Evolutionary conservation across 495 filamentous ascomycete genomes (phyloP).

Genomic region (Aspergillus nanangensis): DNA sequence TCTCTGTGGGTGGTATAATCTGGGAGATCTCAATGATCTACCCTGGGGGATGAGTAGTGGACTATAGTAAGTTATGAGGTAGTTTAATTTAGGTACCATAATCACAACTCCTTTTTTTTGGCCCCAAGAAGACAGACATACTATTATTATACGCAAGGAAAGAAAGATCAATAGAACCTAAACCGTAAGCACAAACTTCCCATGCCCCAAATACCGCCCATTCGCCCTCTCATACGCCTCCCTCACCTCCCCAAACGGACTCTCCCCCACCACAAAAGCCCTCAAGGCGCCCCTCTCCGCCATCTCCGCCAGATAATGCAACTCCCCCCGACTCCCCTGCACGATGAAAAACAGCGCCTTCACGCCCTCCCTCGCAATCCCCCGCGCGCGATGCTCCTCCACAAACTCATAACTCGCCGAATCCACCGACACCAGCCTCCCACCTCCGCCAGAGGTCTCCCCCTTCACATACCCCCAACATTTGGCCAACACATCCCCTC

Average conservation of each 20-base stretch:
- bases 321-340: slow-evolving; percentile 10
- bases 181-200: slow-evolving; percentile 22
- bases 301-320: slow-evolving; percentile 15
- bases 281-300: slow-evolving; percentile 14
- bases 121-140: no score
- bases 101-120: no score
- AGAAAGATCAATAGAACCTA: no score
- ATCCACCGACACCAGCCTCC: slow-evolving; percentile 28
- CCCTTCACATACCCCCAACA: slow-evolving; percentile 24
- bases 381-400: slow-evolving; percentile 27
- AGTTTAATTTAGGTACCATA: no score
- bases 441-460: no score
- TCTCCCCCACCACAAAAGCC: slow-evolving; percentile 23
- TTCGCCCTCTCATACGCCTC: slow-evolving; percentile 32
- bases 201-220: slow-evolving; percentile 18
- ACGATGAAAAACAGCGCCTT: slow-evolving; percentile 31
- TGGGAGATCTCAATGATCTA: slow-evolving; percentile 13
- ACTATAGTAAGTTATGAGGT: background rate
- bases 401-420: slow-evolving; percentile 29
- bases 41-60: slow-evolving; percentile 15
- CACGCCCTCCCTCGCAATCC: slow-evolving; percentile 14
- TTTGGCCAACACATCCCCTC: slow-evolving; percentile 19
- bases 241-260: slow-evolving; percentile 14
- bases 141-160: no score
- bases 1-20: slow-evolving; percentile 22